A percentile compares a stretch with the other conserved stretches of the same genome.
phyloP scores from a whole-genome alignment of 768 basidiomycete species.

The Boletus subcaerulescens region DNA sequence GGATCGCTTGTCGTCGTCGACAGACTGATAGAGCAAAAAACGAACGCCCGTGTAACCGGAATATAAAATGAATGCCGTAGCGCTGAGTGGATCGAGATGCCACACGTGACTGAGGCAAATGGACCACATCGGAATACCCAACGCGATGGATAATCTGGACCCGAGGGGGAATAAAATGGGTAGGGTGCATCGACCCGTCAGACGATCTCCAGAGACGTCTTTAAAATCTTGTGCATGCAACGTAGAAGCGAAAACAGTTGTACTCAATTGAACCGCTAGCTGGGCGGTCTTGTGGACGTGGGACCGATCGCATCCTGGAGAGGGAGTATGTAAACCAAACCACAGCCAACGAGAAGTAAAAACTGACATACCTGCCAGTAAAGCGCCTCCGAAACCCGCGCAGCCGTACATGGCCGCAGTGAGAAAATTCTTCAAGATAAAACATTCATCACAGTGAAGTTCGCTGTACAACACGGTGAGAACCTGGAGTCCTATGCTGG shows the following conservation, averaged over 20 bases:
- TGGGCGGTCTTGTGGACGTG: conserved; percentile 6
- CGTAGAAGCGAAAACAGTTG: conserved; percentile 30
- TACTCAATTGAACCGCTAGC: conserved; percentile 28
- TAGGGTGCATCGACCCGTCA: conserved; percentile 36
- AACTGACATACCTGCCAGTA: conserved; percentile 29
- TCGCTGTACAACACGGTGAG: conserved; percentile 37
- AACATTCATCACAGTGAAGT: conserved; percentile 25
- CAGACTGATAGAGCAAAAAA: conserved; percentile 17
- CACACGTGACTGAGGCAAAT: conserved; percentile 21
- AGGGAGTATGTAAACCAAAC: background rate
- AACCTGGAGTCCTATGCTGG: conserved; percentile 26
- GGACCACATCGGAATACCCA: conserved; percentile 26
- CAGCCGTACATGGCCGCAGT: conserved; percentile 33
- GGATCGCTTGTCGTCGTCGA: conserved; percentile 20
- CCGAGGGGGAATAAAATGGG: conserved; percentile 37
- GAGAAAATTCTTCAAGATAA: conserved; percentile 26
- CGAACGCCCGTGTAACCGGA: conserved; percentile 16
- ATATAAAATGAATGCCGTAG: conserved; percentile 15
- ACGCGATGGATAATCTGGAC: conserved; percentile 14
- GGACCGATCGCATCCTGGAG: conserved; percentile 16
- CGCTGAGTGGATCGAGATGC: conserved; percentile 13
- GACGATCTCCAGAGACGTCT: conserved; percentile 39
- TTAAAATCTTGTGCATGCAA: conserved; percentile 32
- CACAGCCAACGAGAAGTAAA: background rate
- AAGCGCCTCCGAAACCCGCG: conserved; percentile 33